Evolutionary conservation across 441 rosid species (phyloP).

Genomic region (Gossypium aridum): DNA sequence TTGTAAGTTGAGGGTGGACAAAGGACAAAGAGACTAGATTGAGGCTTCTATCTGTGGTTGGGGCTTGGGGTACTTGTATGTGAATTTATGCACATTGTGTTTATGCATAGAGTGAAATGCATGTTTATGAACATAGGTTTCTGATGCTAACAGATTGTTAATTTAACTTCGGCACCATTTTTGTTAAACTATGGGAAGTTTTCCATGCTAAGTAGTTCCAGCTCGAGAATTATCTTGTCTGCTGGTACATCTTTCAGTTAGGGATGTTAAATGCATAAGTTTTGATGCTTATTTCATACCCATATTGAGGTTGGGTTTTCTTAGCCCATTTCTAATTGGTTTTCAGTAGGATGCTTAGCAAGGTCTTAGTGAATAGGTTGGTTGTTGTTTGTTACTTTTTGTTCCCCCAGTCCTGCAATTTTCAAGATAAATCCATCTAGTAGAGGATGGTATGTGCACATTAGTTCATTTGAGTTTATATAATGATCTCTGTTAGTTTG

Average conservation of each 20-base stretch:
- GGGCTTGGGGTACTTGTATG: background rate
- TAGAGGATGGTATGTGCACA: background rate
- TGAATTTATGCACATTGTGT: background rate
- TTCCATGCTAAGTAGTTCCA: background rate
- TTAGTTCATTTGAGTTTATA: background rate
- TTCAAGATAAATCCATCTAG: background rate
- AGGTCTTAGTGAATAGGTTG: background rate
- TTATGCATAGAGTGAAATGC: background rate
- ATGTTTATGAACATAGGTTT: background rate
- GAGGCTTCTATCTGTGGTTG: background rate
- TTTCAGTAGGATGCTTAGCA: background rate
- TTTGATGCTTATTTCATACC: background rate
- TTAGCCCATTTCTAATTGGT: background rate
- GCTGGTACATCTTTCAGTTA: background rate
- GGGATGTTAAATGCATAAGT: constrained; percentile 4
- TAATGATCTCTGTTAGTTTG: background rate
- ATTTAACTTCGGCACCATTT: background rate
- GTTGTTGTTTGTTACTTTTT: background rate
- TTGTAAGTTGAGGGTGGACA: background rate
- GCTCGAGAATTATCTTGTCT: background rate
- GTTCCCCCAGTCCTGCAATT: background rate
- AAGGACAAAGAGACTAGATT: background rate
- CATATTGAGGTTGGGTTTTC: background rate
- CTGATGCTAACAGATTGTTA: background rate
- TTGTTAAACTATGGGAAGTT: background rate